Conservation (phyloP, 1,139 yeast genomes). For the Yamadazyma spencermartinsiae region DNA sequence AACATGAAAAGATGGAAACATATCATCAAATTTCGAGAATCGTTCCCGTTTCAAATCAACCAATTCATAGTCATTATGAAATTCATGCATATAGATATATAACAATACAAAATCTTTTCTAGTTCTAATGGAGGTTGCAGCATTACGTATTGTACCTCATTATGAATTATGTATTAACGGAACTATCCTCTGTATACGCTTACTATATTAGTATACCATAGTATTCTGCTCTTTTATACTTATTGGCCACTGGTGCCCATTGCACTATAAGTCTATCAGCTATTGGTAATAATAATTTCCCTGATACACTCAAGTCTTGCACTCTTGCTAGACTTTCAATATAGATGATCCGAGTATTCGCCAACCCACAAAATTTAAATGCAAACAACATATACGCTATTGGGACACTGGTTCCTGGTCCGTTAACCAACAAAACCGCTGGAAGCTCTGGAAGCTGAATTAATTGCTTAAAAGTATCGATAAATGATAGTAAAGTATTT, state of each 20-base stretch:
- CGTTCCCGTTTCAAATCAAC: slow-evolving; percentile 43
- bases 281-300: slow-evolving; percentile 65
- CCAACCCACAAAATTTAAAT: slow-evolving; percentile 53
- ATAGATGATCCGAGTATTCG: slow-evolving; percentile 64
- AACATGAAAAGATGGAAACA: slow-evolving; percentile 51
- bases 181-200: not conserved
- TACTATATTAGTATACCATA: slow-evolving; percentile 68
- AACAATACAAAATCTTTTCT: no score
- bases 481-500: slow-evolving; percentile 49
- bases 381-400: slow-evolving; percentile 62
- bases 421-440: slow-evolving; percentile 68
- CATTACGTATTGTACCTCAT: slow-evolving; percentile 3
- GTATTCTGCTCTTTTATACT: slow-evolving; percentile 67
- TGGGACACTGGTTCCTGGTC: slow-evolving; percentile 93
- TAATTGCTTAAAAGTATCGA: slow-evolving; percentile 26
- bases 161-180: not conserved
- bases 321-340: slow-evolving; percentile 92
- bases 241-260: slow-evolving; percentile 67
- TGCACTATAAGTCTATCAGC: slow-evolving; percentile 83
- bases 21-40: slow-evolving; percentile 39
- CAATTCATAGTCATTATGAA: slow-evolving; percentile 43
- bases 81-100: slow-evolving; percentile 31
- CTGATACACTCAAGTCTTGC: slow-evolving; percentile 70
- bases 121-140: slow-evolving; percentile 4
- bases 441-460: slow-evolving; percentile 34